Base-by-base conservation (phyloP, 2,329 filamentous ascomycete species). In the Tolypocladium sp. region DNA sequence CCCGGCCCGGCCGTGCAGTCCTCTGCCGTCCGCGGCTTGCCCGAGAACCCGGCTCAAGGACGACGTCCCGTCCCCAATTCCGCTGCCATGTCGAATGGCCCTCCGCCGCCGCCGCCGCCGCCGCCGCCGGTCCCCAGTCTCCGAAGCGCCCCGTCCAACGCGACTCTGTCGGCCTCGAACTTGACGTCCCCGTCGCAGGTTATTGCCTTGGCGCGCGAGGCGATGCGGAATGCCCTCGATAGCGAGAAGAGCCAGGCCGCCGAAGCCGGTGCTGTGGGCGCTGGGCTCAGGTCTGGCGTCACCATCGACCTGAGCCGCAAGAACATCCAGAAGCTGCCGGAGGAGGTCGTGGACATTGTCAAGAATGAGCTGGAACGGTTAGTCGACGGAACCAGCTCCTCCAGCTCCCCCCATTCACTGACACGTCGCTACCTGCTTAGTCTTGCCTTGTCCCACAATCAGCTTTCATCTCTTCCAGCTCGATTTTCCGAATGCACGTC, bases 361-460 rank as follows among this genome's bases (percentile, higher is more conserved):
- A 89, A 88, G 72, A 80, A 87, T 65, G 86, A 89, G 69, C 78
- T 91, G 62, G 88, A 90, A 75, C 81, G 88, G 87, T 90, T 70
- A 57, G 77, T 74, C 53, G 4, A 38, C 52, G 54, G 58, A 37
- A 41, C 46, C 58, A 53, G 56, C 42, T 52, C 40, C 33, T 44
- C 15, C 12, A 37, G 40, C 56, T 46, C 40, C 38, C 40, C 49
- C 57, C n/a, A 33, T 30, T 58, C 44, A 64, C 64, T 63, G 66
- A 63, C 51, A 41, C 51, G 57, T 59, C 17, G 59, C 57, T 53
- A 55, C 30, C 60, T 58, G 54, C 58, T 17, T 68, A 92, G 89
- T 66, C 82, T 93, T 57, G 90, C 90, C 56, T 78, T 93, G 63
- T 91, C 89, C n/a, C 89, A 92, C 74, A 92, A 92, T 71, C 85